Evolutionary conservation across 148 eudicot genomes (phyloP).

Genomic region (Chenopodium suecicum): DNA sequence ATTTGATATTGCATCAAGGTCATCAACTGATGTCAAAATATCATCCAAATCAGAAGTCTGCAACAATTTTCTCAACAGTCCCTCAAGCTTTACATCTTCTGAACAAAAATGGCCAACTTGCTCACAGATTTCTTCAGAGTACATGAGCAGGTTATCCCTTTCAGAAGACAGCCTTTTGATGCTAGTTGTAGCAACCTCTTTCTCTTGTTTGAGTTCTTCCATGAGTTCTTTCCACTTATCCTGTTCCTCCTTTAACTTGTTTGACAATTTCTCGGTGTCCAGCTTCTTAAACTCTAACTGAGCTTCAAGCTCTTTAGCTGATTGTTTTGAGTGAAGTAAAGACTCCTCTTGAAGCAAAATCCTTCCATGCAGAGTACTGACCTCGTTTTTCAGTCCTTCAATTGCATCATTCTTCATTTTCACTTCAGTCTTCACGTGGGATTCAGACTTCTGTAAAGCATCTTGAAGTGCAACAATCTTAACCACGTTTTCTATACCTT

Average conservation of each 20-base stretch:
- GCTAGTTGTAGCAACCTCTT: conserved; percentile 28
- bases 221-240: conserved; percentile 27
- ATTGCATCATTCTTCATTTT: conserved; percentile 35
- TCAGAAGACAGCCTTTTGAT: conserved; percentile 33
- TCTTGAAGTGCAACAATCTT: conserved; percentile 39
- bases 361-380: conserved; percentile 27
- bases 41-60: conserved; percentile 25
- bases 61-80: conserved; percentile 36
- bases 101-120: conserved; percentile 32
- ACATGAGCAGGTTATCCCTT: conserved; percentile 44
- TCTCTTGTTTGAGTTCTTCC: conserved; percentile 38
- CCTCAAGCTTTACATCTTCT: conserved; percentile 46
- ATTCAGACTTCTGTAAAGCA: conserved; percentile 39
- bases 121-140: conserved; percentile 35
- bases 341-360: conserved; percentile 33
- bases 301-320: conserved; percentile 35
- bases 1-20: background rate
- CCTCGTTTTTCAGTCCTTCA: conserved; percentile 25
- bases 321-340: conserved; percentile 29
- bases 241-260: conserved; percentile 27
- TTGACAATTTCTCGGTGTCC: conserved; percentile 36
- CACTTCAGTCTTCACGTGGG: conserved; percentile 35
- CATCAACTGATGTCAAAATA: conserved; percentile 9
- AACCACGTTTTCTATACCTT: conserved; percentile 37
- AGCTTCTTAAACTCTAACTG: conserved; percentile 35